Conservation (phyloP, 139 green algal genomes). For the Pycnococcus provasolii region DNA sequence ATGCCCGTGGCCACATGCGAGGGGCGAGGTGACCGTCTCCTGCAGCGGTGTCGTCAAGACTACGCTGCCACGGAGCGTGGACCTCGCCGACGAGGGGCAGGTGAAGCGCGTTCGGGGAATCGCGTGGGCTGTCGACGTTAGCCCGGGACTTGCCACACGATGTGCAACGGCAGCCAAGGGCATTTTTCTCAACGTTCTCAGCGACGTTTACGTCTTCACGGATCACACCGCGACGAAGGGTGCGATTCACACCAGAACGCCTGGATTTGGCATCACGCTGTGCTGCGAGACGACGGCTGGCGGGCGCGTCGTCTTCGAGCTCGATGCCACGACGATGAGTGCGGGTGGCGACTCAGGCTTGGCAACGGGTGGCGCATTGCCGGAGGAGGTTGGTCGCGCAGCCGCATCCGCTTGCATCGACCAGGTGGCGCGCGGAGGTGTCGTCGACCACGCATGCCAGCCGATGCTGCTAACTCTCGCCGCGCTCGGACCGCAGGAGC, state of each 20-base stretch:
- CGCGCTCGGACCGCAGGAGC: slow-evolving; percentile 72
- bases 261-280: slow-evolving; percentile 85
- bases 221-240: slow-evolving; percentile 50
- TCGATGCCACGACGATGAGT: not conserved
- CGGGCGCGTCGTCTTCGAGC: slow-evolving; percentile 67
- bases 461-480: slow-evolving; percentile 69
- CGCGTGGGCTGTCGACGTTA: slow-evolving; percentile 70
- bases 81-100: slow-evolving; percentile 76
- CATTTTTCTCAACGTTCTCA: slow-evolving; percentile 82
- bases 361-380: slow-evolving; percentile 38
- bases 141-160: slow-evolving; percentile 32
- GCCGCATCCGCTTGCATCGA: slow-evolving; percentile 72
- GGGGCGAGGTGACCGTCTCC: slow-evolving; percentile 13
- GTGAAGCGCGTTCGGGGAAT: slow-evolving; percentile 90
- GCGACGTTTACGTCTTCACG: slow-evolving; percentile 98
- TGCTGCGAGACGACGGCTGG: slow-evolving; percentile 91
- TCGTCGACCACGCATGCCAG: slow-evolving; percentile 68
- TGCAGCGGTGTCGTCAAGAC: slow-evolving; percentile 8
- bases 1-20: not conserved
- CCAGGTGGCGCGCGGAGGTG: slow-evolving; percentile 72
- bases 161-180: slow-evolving; percentile 40
- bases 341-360: not conserved
- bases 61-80: slow-evolving; percentile 29
- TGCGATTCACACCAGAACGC: slow-evolving; percentile 39
- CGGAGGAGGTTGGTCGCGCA: slow-evolving; percentile 70